Base-by-base conservation (phyloP, 176 grass and related monocot genomes). In the Olyra latifolia region DNA sequence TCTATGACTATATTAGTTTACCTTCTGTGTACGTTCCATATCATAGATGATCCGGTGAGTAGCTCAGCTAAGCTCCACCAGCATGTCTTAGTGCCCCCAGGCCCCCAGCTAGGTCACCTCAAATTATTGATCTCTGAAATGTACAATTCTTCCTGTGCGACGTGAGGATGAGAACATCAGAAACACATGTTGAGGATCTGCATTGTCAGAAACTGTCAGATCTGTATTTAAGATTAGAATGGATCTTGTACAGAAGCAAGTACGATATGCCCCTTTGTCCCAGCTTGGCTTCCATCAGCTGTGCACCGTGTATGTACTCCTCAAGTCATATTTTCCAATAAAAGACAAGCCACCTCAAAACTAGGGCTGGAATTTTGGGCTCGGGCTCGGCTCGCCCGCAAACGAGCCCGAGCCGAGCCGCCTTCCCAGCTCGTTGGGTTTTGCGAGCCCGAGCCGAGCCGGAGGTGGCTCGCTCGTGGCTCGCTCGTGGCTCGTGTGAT, bases 111-210 rank as follows among this genome's bases (percentile, higher is more conserved):
- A 75, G 8, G n/a, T 80, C 52, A 84, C 69, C 42, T 84, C 52
- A 69, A 69, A 79, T 75, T 25, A 88, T 58, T 68, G 68, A 62
- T 54, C 2, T 53, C 54, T 16, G 6, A 68, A 88, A 80, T 80
- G 69, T 13, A 17, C 69, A 69, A 44, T 32, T 74, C 42, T 84
- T 40, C 20, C 30, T 74, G 74, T 83, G 74, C 8, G 72, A 56
- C 75, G 38, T 83, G 60, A 68, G 74, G 40, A 68, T 45, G 60
- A 79, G 60, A 52, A 42, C 40, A 78, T 79, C 59, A 83, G 49
- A 48, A 74, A 80, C 69, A 79, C 58, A 84, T 62, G 41, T 67
- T 61, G 76, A 79, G 32, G 83, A 79, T 61, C 69, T 88, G 81
- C 75, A 80, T 61, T n/a, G 12, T 59, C 41, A 80, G 42, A 66